Evolutionary conservation across 768 basidiomycete genomes (phyloP).

Genomic region (Multifurca ochricompacta): DNA sequence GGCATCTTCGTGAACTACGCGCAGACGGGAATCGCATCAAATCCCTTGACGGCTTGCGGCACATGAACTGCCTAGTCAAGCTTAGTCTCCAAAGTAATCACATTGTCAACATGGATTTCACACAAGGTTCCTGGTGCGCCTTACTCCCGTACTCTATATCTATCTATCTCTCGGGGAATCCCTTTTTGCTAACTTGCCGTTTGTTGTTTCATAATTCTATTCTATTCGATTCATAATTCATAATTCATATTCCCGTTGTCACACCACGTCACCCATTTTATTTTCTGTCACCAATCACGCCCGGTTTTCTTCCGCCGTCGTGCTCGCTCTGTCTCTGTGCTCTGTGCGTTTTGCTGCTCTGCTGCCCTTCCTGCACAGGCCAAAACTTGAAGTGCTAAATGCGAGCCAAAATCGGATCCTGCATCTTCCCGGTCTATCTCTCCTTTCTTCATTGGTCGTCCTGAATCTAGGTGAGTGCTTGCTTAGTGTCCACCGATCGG

Average conservation of each 20-base stretch:
- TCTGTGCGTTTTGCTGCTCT: too few relatives aligned
- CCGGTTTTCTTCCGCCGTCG: background rate
- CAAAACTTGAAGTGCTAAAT: constrained; percentile 70
- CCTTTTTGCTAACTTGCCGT: constrained; percentile 8
- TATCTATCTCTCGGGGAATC: constrained; percentile 4
- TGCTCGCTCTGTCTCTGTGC: constrained; percentile 17
- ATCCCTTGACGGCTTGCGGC: constrained; percentile 66
- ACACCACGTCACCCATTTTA: constrained; percentile 12
- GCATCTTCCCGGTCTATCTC: constrained; percentile 49
- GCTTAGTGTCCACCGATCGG: constrained; percentile 11
- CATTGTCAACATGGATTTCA: constrained; percentile 55
- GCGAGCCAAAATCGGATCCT: constrained; percentile 67
- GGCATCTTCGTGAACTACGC: constrained; percentile 80
- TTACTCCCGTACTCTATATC: constrained; percentile 17
- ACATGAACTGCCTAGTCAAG: constrained; percentile 75
- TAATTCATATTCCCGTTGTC: constrained; percentile 20
- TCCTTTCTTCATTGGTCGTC: constrained; percentile 54
- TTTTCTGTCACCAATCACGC: constrained; percentile 7
- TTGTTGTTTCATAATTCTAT: too few relatives aligned
- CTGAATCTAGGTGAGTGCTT: constrained; percentile 75
- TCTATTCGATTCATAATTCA: too few relatives aligned
- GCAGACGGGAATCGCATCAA: constrained; percentile 82
- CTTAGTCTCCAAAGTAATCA: constrained; percentile 74
- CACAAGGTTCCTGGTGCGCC: constrained; percentile 59
- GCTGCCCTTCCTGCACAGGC: too few relatives aligned